These are phyloP conservation scores for Aureobasidium sp. DNA, from an alignment of 2,329 filamentous ascomycete species.

Conservation along the genomic window DNA sequence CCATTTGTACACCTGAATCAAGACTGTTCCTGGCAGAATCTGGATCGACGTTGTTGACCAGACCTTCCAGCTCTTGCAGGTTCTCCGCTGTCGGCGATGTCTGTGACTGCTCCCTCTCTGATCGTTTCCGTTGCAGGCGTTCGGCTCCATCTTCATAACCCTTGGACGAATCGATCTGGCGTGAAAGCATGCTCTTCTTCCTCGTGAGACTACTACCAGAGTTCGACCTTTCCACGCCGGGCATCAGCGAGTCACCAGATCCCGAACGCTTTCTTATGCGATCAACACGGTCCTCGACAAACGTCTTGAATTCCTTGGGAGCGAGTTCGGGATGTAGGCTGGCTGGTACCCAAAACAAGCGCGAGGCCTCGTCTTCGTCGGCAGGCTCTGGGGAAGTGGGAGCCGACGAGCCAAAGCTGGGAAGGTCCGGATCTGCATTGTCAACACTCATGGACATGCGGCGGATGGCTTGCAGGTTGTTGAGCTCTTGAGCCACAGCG, in stretches of 20 bases:
- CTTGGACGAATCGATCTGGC: slow-evolving; percentile 71
- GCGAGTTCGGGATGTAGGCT: slow-evolving; percentile 89
- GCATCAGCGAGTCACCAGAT: slow-evolving; percentile 52
- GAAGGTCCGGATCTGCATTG: slow-evolving; percentile 61
- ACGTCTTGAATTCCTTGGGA: slow-evolving; percentile 92
- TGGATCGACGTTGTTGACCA: slow-evolving; percentile 71
- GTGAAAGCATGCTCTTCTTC: slow-evolving; percentile 93
- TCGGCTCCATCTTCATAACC: slow-evolving; percentile 80
- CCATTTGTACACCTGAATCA: slow-evolving; percentile 31
- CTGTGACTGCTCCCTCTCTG: slow-evolving; percentile 26
- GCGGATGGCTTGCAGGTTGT: slow-evolving; percentile 80
- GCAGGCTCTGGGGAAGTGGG: slow-evolving; percentile 60
- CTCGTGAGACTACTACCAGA: slow-evolving; percentile 58
- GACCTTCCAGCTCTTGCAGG: slow-evolving; percentile 60
- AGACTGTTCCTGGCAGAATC: slow-evolving; percentile 35
- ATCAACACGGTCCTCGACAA: slow-evolving; percentile 86
- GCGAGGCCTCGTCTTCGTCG: slow-evolving; percentile 79
- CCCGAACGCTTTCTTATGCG: slow-evolving; percentile 78
- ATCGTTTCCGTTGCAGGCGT: slow-evolving; percentile 63
- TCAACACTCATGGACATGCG: slow-evolving; percentile 92
- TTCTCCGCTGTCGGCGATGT: slow-evolving; percentile 45
- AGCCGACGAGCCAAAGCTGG: slow-evolving; percentile 56
- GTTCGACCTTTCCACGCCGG: slow-evolving; percentile 47
- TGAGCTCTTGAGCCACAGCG: slow-evolving; percentile 84
- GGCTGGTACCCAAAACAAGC: slow-evolving; percentile 92